Evolutionary conservation across 129 eudicot species (phyloP).

Genomic region (carrot (Daucus carota)): DNA sequence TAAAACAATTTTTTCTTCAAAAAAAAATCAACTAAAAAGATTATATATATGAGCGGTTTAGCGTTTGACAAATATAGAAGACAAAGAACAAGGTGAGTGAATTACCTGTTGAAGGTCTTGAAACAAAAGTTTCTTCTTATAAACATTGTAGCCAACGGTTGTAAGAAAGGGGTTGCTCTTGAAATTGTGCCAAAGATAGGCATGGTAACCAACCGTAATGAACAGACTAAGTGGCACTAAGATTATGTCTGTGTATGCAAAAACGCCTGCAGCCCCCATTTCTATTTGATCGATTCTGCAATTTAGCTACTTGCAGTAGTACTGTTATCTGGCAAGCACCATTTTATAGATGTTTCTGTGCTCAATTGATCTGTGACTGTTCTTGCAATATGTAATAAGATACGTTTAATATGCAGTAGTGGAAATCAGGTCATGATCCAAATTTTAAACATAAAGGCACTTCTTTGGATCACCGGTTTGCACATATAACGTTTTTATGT

Average conservation of each 20-base stretch:
- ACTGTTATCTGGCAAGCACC: not conserved
- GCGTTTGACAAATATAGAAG: no score
- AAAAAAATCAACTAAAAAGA: not conserved
- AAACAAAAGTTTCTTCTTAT: constrained; percentile 36
- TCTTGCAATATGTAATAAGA: not conserved
- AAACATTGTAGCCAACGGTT: constrained; percentile 56
- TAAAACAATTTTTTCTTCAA: not conserved
- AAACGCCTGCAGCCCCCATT: not conserved
- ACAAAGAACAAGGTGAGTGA: no score
- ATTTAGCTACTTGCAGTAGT: not conserved
- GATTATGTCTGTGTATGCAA: constrained; percentile 50
- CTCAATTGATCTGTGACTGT: not conserved
- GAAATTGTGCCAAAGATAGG: constrained; percentile 66
- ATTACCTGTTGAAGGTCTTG: constrained; percentile 10
- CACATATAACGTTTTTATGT: no score
- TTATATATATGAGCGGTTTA: not conserved
- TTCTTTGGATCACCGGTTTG: no score
- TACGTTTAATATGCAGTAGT: not conserved
- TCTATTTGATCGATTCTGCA: not conserved
- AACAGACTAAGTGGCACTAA: constrained; percentile 71
- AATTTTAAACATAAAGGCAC: not conserved
- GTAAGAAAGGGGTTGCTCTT: constrained; percentile 54
- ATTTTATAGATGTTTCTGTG: not conserved
- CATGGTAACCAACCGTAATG: constrained; percentile 84
- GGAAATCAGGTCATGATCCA: constrained; percentile 10